These are phyloP conservation scores for Colletotrichum falcatum DNA, from an alignment of 2,329 filamentous ascomycete species.

Conservation along the genomic window DNA sequence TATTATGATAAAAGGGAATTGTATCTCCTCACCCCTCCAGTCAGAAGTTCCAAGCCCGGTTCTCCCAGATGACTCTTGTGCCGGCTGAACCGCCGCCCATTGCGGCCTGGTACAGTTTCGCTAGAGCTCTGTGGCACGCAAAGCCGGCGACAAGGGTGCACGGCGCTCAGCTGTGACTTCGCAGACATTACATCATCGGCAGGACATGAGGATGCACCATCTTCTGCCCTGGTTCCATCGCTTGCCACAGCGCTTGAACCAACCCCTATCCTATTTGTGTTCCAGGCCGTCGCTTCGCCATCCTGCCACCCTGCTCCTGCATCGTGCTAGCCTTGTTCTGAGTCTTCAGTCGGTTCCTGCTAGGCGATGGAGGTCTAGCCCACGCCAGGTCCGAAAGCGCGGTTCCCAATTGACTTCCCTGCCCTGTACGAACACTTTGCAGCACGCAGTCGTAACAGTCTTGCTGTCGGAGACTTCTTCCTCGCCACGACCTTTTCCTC, in stretches of 20 bases:
- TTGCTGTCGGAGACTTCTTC: conserved; percentile 1
- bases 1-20: not conserved
- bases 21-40: not conserved
- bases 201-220: conserved; percentile 15
- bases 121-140: conserved; percentile 25
- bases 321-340: conserved; percentile 32
- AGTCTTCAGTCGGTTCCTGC: conserved; percentile 21
- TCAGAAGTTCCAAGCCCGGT: not conserved
- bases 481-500: not conserved
- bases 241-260: conserved; percentile 22
- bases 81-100: not conserved
- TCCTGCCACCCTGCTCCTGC: conserved; percentile 18
- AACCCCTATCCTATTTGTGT: conserved; percentile 18
- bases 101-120: not conserved
- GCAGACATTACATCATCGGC: conserved; percentile 32
- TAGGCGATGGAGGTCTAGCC: conserved; percentile 29
- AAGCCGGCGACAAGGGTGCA: conserved; percentile 25
- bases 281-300: conserved; percentile 11
- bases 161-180: conserved; percentile 19
- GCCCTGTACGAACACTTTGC: not conserved
- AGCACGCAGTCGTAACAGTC: conserved; percentile 1
- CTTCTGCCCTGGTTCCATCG: conserved; percentile 1
- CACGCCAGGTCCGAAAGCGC: conserved; percentile 28
- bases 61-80: not conserved
- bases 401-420: conserved; percentile 29